Percentiles rank a stretch among this genome's conserved stretches.
phyloP scores from a whole-genome alignment of 2,329 filamentous ascomycete species.

The Cercospora brassicicola region DNA sequence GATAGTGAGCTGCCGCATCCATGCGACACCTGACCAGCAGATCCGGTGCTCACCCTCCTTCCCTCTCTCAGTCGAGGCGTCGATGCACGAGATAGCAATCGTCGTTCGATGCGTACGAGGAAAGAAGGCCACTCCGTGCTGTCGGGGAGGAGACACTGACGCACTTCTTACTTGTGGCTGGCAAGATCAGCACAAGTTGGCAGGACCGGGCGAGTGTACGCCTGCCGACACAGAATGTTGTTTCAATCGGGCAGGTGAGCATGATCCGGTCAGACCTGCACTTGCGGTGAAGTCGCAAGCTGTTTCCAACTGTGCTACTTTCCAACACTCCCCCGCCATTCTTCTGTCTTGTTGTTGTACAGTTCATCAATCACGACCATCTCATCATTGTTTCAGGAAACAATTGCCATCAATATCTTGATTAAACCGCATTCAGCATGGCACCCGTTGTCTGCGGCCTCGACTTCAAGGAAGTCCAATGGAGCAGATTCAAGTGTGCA shows the following conservation, averaged over 20 bases:
- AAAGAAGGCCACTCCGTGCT: background rate
- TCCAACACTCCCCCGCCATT: background rate
- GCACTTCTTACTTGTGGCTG: background rate
- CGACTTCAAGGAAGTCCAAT: conserved; percentile 58
- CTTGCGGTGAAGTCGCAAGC: background rate
- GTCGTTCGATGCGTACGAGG: background rate
- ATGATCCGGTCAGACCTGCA: background rate
- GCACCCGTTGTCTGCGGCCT: conserved; percentile 58
- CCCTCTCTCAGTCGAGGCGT: background rate
- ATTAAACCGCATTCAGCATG: conserved; percentile 22
- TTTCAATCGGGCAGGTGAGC: background rate
- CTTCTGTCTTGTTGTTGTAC: background rate
- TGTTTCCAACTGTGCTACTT: background rate
- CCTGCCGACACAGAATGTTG: background rate
- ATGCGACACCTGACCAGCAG: background rate
- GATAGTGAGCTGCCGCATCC: background rate
- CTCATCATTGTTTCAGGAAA: background rate
- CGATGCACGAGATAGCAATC: background rate
- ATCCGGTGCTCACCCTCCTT: background rate
- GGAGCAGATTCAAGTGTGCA: conserved; percentile 58
- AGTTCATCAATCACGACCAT: background rate
- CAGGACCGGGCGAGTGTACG: background rate
- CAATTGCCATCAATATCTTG: background rate
- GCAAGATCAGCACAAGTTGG: background rate
- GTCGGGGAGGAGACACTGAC: background rate